A percentile compares a stretch with the other conserved stretches of the same genome.
Evolutionary conservation across 305 asterid genomes (phyloP).

Genomic region (Fraxinus xanthoxyloides): DNA sequence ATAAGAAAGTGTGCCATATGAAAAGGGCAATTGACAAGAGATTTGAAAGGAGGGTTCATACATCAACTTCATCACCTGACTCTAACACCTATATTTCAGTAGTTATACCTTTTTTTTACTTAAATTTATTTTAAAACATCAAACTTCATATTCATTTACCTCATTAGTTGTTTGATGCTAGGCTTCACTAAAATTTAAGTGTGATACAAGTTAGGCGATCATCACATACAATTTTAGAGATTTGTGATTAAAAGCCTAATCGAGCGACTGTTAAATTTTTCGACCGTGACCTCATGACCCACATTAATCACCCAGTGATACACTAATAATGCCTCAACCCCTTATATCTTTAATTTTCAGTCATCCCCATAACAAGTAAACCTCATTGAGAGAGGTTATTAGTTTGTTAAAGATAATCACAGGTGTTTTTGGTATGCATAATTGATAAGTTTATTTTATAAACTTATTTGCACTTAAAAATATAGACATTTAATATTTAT

Average conservation of each 20-base stretch:
- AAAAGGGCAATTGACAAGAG: constrained; percentile 1
- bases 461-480: too few relatives aligned
- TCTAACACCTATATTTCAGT: neutral
- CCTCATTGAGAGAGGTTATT: neutral
- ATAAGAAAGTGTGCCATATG: neutral
- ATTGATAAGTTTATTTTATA: neutral
- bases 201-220: neutral
- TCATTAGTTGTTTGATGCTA: neutral
- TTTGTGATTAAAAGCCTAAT: neutral
- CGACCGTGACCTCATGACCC: neutral
- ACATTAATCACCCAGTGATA: neutral
- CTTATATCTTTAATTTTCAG: neutral
- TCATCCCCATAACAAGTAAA: neutral
- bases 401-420: neutral
- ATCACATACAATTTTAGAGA: neutral
- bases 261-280: neutral
- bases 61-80: neutral
- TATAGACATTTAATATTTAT: too few relatives aligned
- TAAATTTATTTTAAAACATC: neutral
- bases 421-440: neutral
- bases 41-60: neutral
- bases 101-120: neutral
- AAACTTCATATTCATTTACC: neutral
- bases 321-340: neutral
- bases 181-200: neutral